Conservation (phyloP, 768 basidiomycete genomes). For the Lentinula boryana region DNA sequence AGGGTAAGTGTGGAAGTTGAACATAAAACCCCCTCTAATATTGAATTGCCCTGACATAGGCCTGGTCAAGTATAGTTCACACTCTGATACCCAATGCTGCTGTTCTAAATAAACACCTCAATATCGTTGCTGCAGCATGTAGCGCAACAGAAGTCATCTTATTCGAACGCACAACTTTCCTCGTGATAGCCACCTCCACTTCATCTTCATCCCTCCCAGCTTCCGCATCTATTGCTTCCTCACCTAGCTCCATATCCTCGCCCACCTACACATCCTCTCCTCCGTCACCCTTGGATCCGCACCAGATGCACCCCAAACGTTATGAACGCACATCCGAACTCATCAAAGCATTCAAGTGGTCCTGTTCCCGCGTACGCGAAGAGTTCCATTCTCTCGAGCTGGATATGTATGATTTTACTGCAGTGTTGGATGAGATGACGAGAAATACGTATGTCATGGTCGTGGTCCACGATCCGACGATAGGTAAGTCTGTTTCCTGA, state of each 20-base stretch:
- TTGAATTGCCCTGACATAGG: slow-evolving; percentile 39
- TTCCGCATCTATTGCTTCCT: slow-evolving; percentile 18
- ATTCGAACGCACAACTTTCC: slow-evolving; percentile 96
- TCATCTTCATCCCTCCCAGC: slow-evolving; percentile 24
- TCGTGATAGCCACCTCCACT: slow-evolving; percentile 85
- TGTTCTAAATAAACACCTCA: slow-evolving; percentile 83
- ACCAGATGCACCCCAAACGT: slow-evolving; percentile 58
- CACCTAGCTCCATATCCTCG: slow-evolving; percentile 18
- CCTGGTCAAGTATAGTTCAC: slow-evolving; percentile 97
- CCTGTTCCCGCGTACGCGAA: slow-evolving; percentile 78
- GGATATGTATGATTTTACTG: slow-evolving; percentile 80
- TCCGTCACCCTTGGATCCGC: slow-evolving; percentile 16
- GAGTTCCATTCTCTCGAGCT: slow-evolving; percentile 86
- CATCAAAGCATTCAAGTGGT: slow-evolving; percentile 92
- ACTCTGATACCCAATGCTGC: slow-evolving; percentile 92
- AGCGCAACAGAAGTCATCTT: slow-evolving; percentile 91
- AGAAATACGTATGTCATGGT: slow-evolving; percentile 90
- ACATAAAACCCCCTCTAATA: neutral
- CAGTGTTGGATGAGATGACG: slow-evolving; percentile 89
- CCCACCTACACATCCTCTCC: slow-evolving; percentile 10
- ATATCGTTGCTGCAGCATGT: slow-evolving; percentile 81
- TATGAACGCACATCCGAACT: slow-evolving; percentile 89
- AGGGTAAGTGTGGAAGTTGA: slow-evolving; percentile 44
- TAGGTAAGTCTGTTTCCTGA: slow-evolving; percentile 42
- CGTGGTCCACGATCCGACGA: slow-evolving; percentile 82